phyloP scores from a whole-genome alignment of 371 early-diverging fungal species.

The Fennellomyces sp. region DNA sequence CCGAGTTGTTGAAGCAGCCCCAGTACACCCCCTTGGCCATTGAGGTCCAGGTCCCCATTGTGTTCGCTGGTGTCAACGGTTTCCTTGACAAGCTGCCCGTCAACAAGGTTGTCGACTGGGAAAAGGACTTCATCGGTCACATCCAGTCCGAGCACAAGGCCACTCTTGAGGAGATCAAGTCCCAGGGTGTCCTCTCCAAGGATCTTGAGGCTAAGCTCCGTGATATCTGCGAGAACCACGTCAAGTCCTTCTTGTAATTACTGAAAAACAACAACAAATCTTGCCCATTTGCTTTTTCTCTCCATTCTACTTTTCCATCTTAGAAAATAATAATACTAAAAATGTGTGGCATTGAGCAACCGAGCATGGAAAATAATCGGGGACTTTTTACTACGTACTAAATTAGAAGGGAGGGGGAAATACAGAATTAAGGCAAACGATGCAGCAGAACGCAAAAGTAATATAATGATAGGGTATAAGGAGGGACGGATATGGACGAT shows the following conservation, averaged over 20 bases:
- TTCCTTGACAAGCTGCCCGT: slow-evolving; percentile 96
- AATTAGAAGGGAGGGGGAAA: not conserved
- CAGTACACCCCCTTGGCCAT: slow-evolving; percentile 93
- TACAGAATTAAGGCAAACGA: not conserved
- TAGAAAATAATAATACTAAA: not conserved
- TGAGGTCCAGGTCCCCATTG: slow-evolving; percentile 91
- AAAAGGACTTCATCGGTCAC: slow-evolving; percentile 88
- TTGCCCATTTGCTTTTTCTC: not conserved
- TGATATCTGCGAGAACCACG: slow-evolving; percentile 80
- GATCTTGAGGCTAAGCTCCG: slow-evolving; percentile 88
- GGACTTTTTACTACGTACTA: not conserved
- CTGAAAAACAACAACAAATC: not conserved
- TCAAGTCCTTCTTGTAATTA: slow-evolving; percentile 80
- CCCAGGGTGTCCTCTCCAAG: slow-evolving; percentile 71
- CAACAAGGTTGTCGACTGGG: slow-evolving; percentile 88
- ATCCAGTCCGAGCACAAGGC: slow-evolving; percentile 86
- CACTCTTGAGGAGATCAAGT: slow-evolving; percentile 87
- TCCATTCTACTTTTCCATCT: not conserved
- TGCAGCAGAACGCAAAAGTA: not conserved
- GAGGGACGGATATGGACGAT: not conserved
- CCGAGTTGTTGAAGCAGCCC: slow-evolving; percentile 94
- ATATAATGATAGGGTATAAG: not conserved
- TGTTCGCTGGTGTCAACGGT: slow-evolving; percentile 96
- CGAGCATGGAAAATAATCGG: too few relatives aligned
- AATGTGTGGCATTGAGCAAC: not conserved